Conservation (phyloP, 371 early-diverging fungal species). For the Syncephalastrum monosporum region DNA sequence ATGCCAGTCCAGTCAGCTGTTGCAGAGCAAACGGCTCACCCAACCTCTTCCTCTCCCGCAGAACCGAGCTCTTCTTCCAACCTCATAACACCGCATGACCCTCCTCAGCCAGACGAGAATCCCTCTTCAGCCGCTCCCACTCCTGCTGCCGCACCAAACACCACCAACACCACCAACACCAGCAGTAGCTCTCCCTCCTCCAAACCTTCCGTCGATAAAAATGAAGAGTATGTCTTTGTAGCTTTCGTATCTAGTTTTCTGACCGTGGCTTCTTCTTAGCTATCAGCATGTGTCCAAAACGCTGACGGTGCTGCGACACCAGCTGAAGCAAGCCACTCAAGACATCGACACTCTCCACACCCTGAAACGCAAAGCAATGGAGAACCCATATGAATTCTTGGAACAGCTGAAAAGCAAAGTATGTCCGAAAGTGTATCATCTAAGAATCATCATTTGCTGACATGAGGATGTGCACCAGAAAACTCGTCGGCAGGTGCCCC, state of each 20-base stretch:
- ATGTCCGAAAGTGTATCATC: conserved; percentile 1
- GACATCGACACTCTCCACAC: conserved; percentile 40
- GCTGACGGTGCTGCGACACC: conserved; percentile 37
- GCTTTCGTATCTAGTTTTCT: not conserved
- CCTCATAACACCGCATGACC: not conserved
- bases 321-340: conserved; percentile 43
- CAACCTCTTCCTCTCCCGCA: not conserved
- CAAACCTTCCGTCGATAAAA: conserved; percentile 14
- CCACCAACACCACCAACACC: not conserved
- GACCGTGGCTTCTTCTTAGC: conserved; percentile 11
- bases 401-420: conserved; percentile 45
- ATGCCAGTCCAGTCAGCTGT: conserved; percentile 17
- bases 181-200: not conserved
- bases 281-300: conserved; percentile 33
- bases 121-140: too few species aligned
- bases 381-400: conserved; percentile 52
- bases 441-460: too few species aligned
- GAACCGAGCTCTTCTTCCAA: not conserved
- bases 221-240: conserved; percentile 35
- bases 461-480: conserved; percentile 6
- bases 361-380: conserved; percentile 47
- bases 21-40: conserved; percentile 13
- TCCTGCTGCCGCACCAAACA: too few species aligned
- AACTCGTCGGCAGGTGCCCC: conserved; percentile 27
- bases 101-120: too few species aligned